phyloP scores from a whole-genome alignment of 164 flowering plant species.

The Magnolia sinica region DNA sequence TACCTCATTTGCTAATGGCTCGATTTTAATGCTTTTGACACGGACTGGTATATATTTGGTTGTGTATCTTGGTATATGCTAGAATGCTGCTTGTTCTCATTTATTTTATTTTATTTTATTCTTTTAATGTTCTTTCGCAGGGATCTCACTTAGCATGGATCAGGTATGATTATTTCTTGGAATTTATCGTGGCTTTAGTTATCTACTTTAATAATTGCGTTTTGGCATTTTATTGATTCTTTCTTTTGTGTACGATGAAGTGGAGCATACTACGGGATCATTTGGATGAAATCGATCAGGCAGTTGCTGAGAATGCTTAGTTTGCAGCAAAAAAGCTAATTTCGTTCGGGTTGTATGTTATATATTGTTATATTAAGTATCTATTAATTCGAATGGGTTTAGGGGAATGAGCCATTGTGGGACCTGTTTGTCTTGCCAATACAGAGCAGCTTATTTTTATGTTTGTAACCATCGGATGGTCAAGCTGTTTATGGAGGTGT shows the following conservation, averaged over 20 bases:
- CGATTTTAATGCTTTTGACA: not conserved
- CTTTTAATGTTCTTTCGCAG: not conserved
- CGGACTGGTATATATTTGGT: not conserved
- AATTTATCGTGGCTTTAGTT: not conserved
- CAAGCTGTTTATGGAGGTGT: too few species aligned
- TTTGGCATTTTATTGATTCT: not conserved
- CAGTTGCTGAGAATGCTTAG: slow-evolving; percentile 40
- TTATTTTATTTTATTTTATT: not conserved
- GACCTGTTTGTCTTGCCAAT: too few species aligned
- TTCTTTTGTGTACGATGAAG: slow-evolving; percentile 13
- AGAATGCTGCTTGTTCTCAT: not conserved
- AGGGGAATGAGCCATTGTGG: not conserved
- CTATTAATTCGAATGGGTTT: not conserved
- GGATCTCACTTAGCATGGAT: slow-evolving; percentile 46
- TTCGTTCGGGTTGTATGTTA: not conserved
- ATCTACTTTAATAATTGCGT: not conserved
- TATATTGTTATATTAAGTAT: not conserved
- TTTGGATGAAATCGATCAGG: slow-evolving; percentile 45
- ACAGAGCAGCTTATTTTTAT: too few species aligned
- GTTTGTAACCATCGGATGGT: too few species aligned
- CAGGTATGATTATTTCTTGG: slow-evolving; percentile 34
- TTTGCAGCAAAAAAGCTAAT: not conserved
- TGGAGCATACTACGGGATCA: slow-evolving; percentile 35
- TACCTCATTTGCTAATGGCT: not conserved
- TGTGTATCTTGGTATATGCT: not conserved